These are phyloP conservation scores for Penstemon newberryi DNA, from an alignment of 257 asterid species.

Conservation along the genomic window DNA sequence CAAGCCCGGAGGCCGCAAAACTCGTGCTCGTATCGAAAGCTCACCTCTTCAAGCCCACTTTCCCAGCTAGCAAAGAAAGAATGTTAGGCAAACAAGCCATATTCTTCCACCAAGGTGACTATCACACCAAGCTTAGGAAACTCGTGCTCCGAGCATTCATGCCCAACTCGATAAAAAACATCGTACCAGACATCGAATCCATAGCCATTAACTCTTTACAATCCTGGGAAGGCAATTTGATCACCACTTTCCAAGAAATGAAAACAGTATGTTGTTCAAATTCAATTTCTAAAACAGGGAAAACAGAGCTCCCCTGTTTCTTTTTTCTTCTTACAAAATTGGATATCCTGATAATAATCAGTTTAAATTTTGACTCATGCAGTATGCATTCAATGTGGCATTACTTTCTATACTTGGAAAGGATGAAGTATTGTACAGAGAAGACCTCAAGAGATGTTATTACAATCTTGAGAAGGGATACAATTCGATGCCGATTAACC, in stretches of 20 bases:
- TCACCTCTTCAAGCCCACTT: slow-evolving; percentile 77
- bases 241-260: slow-evolving; percentile 82
- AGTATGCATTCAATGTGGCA: slow-evolving; percentile 86
- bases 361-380: slow-evolving; percentile 32
- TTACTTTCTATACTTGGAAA: slow-evolving; percentile 70
- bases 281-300: slow-evolving; percentile 1
- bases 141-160: slow-evolving; percentile 72
- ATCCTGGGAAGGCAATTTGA: slow-evolving; percentile 55
- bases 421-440: slow-evolving; percentile 61
- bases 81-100: slow-evolving; percentile 79
- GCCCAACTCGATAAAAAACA: slow-evolving; percentile 61
- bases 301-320: slow-evolving; percentile 45
- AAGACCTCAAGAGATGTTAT: slow-evolving; percentile 69
- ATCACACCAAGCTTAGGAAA: slow-evolving; percentile 61
- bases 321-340: background rate
- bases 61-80: slow-evolving; percentile 79
- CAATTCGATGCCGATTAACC: slow-evolving; percentile 69
- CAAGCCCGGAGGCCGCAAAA: slow-evolving; percentile 77
- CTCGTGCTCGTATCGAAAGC: slow-evolving; percentile 65
- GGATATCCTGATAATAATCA: background rate
- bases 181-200: slow-evolving; percentile 53
- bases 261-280: slow-evolving; percentile 51
- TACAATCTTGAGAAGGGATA: slow-evolving; percentile 74
- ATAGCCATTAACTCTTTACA: slow-evolving; percentile 41
- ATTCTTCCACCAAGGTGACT: slow-evolving; percentile 73